Percentiles rank a stretch among this genome's conserved stretches.
Evolutionary conservation across 495 filamentous ascomycete genomes (phyloP).

Genomic region (Neurospora sp.): DNA sequence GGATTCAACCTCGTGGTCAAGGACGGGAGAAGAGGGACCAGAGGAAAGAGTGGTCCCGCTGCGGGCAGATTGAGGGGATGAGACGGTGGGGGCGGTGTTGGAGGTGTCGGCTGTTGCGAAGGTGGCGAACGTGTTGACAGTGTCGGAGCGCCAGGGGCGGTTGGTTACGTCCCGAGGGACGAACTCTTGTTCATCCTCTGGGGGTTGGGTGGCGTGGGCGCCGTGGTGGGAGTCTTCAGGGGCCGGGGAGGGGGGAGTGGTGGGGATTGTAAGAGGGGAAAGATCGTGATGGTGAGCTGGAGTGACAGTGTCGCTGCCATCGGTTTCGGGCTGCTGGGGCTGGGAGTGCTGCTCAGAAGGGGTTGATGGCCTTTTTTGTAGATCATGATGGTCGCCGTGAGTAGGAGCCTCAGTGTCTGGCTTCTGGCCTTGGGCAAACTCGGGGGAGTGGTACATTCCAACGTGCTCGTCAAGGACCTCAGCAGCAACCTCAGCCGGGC

Average conservation of each 20-base stretch:
- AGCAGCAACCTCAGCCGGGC: background rate
- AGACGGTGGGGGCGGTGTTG: background rate
- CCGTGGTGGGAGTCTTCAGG: background rate
- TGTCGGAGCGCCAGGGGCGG: background rate
- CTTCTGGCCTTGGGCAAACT: background rate
- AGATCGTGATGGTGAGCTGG: background rate
- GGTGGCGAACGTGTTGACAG: background rate
- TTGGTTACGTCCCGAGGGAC: background rate
- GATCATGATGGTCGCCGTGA: background rate
- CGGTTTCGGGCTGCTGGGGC: background rate
- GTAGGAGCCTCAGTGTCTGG: background rate
- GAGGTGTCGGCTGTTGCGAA: slow-evolving; percentile 4
- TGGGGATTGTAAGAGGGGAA: background rate
- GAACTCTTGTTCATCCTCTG: background rate
- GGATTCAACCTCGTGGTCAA: background rate
- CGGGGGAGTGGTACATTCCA: background rate
- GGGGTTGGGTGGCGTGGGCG: background rate
- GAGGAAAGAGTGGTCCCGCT: slow-evolving; percentile 16
- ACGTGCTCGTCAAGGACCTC: background rate
- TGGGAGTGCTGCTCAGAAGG: background rate
- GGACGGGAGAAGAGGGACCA: slow-evolving; percentile 7
- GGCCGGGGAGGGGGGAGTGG: background rate
- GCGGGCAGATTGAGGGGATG: slow-evolving; percentile 12
- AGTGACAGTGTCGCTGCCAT: accelerated
- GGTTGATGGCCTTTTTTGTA: background rate